phyloP scores from a whole-genome alignment of 805 yeast species.

The Teunomyces aglyptinius region DNA sequence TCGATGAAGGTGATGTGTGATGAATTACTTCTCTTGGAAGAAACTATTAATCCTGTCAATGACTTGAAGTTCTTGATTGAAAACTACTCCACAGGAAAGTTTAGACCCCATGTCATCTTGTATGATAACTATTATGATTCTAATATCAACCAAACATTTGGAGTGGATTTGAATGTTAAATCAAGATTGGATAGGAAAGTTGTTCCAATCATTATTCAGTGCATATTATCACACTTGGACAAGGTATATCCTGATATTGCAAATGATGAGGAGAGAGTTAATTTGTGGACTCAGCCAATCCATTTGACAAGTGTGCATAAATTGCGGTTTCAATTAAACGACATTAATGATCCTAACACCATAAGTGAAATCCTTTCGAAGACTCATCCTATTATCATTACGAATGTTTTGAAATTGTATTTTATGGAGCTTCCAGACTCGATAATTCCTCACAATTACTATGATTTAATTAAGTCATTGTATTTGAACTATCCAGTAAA shows the following conservation, averaged over 20 bases:
- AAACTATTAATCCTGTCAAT: constrained; percentile 64
- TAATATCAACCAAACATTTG: constrained; percentile 68
- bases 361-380: constrained; percentile 35
- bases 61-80: constrained; percentile 68
- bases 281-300: constrained; percentile 67
- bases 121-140: constrained; percentile 81
- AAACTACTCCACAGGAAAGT: constrained; percentile 69
- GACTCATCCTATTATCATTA: constrained; percentile 55
- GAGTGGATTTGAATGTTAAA: constrained; percentile 70
- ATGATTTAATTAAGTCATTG: constrained; percentile 66
- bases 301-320: constrained; percentile 60
- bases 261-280: constrained; percentile 65
- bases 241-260: constrained; percentile 63
- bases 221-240: constrained; percentile 67
- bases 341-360: constrained; percentile 23
- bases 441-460: constrained; percentile 59
- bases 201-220: constrained; percentile 67
- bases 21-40: constrained; percentile 61
- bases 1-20: constrained; percentile 59
- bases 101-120: constrained; percentile 66
- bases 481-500: constrained; percentile 45
- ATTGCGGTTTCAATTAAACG: constrained; percentile 54
- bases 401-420: constrained; percentile 69
- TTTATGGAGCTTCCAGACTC: constrained; percentile 80
- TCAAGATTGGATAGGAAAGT: constrained; percentile 69